Base-by-base conservation (phyloP, 202 grass and related monocot species). In the Zoysia matrella region DNA sequence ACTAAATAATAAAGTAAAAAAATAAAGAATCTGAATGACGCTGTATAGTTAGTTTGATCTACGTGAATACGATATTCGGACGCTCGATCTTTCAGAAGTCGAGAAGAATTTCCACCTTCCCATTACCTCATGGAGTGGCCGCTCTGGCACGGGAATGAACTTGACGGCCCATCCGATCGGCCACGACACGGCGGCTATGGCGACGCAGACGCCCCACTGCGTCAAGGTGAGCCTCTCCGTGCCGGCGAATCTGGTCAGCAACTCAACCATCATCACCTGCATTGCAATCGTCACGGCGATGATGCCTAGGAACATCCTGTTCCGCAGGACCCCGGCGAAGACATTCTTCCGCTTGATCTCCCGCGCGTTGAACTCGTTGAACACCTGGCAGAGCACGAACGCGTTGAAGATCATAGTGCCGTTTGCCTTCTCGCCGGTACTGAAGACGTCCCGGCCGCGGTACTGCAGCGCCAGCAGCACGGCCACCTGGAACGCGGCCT, bases 301-400 rank as follows among this genome's bases (percentile, higher is more conserved):
- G 22, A 30, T 30, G 22, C 22, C 22, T 30, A 30, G 22, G 22
- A 30, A 30, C 22, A 30, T 30, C 22, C 22, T 30, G 22, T 30
- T 97, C 56, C 12, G 52, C 8, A 83, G 53, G 50, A 94, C 87
- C 18, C 87, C 89, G 53, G 89, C 85, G 69, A 97, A 94, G 41
- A 94, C 91, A 50, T 97, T 94, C 80, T 80, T 88, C 74, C 80
- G 67, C 85, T 97, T 87, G 47, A 97, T 81, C 75, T 94, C 92
- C 55, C 91, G 52, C 1, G 91, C 86, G 57, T 97, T 97, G 80
- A 97, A 90, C 83, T 94, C 91, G 39, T 97, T 97, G 85, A 97
- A 97, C 22, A 30, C 22, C 22, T 30, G 22, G 22, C 22, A 30
- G 22, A 30, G 22, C 22, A 30, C 22, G 22, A 30, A 30, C 22